Evolutionary conservation across 1,284 basidiomycete genomes (phyloP).

Genomic region (Sphaerobolus stellatus): DNA sequence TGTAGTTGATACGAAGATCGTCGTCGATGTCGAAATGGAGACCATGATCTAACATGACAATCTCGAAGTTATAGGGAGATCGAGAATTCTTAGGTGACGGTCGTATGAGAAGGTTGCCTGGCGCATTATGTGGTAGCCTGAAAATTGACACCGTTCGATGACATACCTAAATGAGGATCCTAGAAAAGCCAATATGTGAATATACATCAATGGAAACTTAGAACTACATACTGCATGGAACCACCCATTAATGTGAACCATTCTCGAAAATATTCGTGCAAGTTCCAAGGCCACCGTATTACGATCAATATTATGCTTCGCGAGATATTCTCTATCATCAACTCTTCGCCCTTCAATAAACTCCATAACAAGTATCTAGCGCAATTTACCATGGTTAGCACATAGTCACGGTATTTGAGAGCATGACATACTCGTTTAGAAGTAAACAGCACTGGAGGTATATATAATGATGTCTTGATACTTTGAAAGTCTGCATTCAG

Average conservation of each 20-base stretch:
- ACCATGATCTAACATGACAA: slow-evolving; percentile 89
- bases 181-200: slow-evolving; percentile 24
- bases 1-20: slow-evolving; percentile 75
- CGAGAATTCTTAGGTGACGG: slow-evolving; percentile 60
- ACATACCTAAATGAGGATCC: slow-evolving; percentile 74
- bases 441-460: slow-evolving; percentile 85
- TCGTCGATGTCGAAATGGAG: slow-evolving; percentile 88
- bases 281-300: slow-evolving; percentile 92
- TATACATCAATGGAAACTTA: neutral
- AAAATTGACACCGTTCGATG: slow-evolving; percentile 11
- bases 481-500: slow-evolving; percentile 74
- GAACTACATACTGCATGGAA: slow-evolving; percentile 78
- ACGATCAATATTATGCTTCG: slow-evolving; percentile 83
- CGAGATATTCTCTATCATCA: slow-evolving; percentile 87
- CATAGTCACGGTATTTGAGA: neutral
- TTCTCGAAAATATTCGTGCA: slow-evolving; percentile 87
- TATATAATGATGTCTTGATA: slow-evolving; percentile 80
- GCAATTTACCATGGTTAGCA: neutral
- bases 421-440: slow-evolving; percentile 65
- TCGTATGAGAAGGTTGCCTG: slow-evolving; percentile 90
- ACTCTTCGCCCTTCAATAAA: slow-evolving; percentile 80
- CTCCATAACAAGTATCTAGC: slow-evolving; percentile 17
- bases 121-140: slow-evolving; percentile 3
- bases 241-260: slow-evolving; percentile 96
- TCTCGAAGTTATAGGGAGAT: slow-evolving; percentile 92